Conservation (phyloP, 441 rosid genomes). For the Gossypium laxum region DNA sequence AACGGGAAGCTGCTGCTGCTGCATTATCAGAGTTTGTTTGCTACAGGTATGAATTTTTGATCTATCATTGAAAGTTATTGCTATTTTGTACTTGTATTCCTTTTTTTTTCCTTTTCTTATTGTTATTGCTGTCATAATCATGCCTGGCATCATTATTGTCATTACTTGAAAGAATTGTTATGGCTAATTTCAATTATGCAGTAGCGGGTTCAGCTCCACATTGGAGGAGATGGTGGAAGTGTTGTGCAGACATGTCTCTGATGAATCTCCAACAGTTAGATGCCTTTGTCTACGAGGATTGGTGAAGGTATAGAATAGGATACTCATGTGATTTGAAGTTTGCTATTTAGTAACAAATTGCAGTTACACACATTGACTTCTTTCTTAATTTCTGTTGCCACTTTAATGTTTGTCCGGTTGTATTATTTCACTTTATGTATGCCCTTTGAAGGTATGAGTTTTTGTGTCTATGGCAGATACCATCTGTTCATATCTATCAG, state of each 20-base stretch:
- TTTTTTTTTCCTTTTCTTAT: neutral
- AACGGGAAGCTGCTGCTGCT: conserved; percentile 96
- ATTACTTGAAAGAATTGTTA: conserved; percentile 8
- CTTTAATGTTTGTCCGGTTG: neutral
- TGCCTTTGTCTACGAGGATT: conserved; percentile 92
- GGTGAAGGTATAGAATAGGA: conserved; percentile 54
- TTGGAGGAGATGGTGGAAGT: conserved; percentile 95
- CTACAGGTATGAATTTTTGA: conserved; percentile 48
- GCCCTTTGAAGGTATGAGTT: conserved; percentile 2
- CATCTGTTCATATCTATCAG: conserved; percentile 62
- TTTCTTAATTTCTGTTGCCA: neutral
- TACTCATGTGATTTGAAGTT: conserved; percentile 5
- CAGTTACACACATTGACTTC: neutral
- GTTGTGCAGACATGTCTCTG: conserved; percentile 86
- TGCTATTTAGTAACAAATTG: neutral
- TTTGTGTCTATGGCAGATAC: conserved; percentile 50
- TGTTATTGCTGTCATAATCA: neutral
- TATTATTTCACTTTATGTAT: neutral
- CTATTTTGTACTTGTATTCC: conserved; percentile 8
- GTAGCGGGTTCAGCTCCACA: conserved; percentile 63
- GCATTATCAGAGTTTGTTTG: conserved; percentile 90
- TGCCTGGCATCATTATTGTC: neutral
- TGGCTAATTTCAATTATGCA: conserved; percentile 31
- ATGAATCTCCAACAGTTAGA: conserved; percentile 89
- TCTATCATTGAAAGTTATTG: neutral